Evolutionary conservation across 441 rosid genomes (phyloP).

Genomic region (Erodium moschatum): DNA sequence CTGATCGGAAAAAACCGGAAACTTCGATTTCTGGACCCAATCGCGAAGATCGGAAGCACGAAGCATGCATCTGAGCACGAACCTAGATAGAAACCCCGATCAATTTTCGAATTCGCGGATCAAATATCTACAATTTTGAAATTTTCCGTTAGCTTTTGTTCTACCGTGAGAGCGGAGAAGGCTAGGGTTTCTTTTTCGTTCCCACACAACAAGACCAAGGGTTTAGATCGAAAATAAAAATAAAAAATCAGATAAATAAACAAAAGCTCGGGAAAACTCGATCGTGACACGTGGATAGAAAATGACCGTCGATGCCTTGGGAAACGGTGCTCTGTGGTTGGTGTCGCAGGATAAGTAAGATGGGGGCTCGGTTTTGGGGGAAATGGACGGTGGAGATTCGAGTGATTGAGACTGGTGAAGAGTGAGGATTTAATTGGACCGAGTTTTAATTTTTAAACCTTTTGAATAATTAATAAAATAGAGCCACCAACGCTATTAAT

Average conservation of each 20-base stretch:
- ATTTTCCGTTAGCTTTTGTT: conserved; percentile 22
- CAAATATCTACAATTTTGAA: conserved; percentile 29
- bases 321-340: conserved; percentile 20
- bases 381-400: conserved; percentile 19
- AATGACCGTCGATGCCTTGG: conserved; percentile 20
- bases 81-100: conserved; percentile 42
- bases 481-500: not conserved
- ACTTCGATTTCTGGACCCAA: conserved; percentile 29
- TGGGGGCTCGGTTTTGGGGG: conserved; percentile 16
- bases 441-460: not conserved
- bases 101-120: conserved; percentile 27
- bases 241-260: conserved; percentile 16
- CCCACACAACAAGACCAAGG: conserved; percentile 34
- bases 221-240: conserved; percentile 36
- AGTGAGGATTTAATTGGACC: conserved; percentile 16
- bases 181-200: conserved; percentile 69
- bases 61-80: conserved; percentile 28
- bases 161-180: conserved; percentile 38
- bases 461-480: too few species aligned
- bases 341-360: conserved; percentile 5
- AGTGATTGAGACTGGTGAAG: conserved; percentile 15
- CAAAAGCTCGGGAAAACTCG: not conserved
- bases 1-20: conserved; percentile 30
- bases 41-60: conserved; percentile 33
- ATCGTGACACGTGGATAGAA: conserved; percentile 21